Percentiles rank a stretch among this genome's conserved stretches.
Conservation (phyloP, 2,329 filamentous ascomycete genomes). For the Diaporthe citri region DNA sequence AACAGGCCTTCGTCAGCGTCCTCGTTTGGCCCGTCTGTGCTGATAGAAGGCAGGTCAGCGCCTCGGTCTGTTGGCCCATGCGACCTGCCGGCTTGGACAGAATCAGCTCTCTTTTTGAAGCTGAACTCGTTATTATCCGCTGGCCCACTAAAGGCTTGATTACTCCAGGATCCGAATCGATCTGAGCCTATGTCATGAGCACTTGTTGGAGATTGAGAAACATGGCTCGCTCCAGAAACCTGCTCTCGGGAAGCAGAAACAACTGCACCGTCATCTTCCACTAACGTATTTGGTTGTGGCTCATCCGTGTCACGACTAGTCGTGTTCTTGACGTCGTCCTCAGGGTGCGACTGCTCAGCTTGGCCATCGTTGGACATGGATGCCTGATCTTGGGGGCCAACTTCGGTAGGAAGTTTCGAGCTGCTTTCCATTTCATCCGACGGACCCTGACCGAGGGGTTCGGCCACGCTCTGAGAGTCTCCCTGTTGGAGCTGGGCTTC, state of each 20-base stretch:
- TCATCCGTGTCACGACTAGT: neutral
- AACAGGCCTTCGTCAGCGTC: slow-evolving; percentile 35
- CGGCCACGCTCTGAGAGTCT: neutral
- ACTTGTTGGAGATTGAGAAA: neutral
- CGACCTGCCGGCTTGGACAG: slow-evolving; percentile 1
- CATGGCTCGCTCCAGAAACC: neutral
- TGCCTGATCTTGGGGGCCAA: neutral
- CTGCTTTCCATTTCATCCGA: neutral
- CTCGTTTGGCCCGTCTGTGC: slow-evolving; percentile 20
- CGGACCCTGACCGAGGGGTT: neutral
- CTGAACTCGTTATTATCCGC: slow-evolving; percentile 7
- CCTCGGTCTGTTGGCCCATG: neutral
- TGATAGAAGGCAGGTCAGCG: slow-evolving; percentile 12
- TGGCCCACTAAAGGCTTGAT: neutral
- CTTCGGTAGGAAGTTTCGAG: too few species aligned
- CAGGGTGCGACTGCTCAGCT: neutral
- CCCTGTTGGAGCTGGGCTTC: neutral
- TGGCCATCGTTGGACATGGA: neutral
- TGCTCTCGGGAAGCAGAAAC: neutral
- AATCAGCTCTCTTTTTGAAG: slow-evolving; percentile 25
- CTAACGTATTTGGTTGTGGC: neutral
- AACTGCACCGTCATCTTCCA: neutral
- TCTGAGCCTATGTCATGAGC: neutral
- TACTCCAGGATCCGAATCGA: slow-evolving; percentile 11
- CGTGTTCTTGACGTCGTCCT: neutral